Evolutionary conservation across 306 rosid species (phyloP).

Genomic region (Dryas alaskensis): DNA sequence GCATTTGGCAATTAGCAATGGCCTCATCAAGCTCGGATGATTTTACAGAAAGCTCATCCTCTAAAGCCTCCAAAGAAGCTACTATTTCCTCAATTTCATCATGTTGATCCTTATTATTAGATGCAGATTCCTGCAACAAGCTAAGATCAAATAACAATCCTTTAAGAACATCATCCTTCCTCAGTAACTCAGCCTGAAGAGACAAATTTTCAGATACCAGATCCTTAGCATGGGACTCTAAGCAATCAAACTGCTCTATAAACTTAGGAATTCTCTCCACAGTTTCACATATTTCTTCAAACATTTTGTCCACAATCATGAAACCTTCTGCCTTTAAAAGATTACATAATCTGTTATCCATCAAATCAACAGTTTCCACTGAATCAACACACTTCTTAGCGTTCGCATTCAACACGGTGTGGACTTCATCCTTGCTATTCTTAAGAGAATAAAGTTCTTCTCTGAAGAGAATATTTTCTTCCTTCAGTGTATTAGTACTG

Average conservation of each 20-base stretch:
- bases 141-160: constrained; percentile 86
- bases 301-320: constrained; percentile 26
- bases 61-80: constrained; percentile 56
- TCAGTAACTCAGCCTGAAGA: constrained; percentile 57
- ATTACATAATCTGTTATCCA: constrained; percentile 22
- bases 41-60: constrained; percentile 61
- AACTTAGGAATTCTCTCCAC: constrained; percentile 34
- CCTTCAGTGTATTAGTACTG: constrained; percentile 25
- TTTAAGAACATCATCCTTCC: constrained; percentile 78
- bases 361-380: constrained; percentile 29
- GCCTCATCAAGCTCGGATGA: constrained; percentile 59
- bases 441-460: constrained; percentile 30
- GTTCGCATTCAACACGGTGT: constrained; percentile 29
- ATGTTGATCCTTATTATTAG: constrained; percentile 68
- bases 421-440: constrained; percentile 34
- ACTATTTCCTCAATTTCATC: constrained; percentile 64
- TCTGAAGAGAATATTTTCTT: constrained; percentile 42
- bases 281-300: constrained; percentile 36
- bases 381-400: constrained; percentile 30
- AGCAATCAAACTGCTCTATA: constrained; percentile 34
- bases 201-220: constrained; percentile 37
- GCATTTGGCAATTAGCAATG: constrained; percentile 43
- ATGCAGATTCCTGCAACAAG: constrained; percentile 93
- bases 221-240: constrained; percentile 47
- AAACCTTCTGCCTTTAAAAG: constrained; percentile 30